Evolutionary conservation across 108 stramenopile species (phyloP).

Genomic region (Cylindrotheca fusiformis): DNA sequence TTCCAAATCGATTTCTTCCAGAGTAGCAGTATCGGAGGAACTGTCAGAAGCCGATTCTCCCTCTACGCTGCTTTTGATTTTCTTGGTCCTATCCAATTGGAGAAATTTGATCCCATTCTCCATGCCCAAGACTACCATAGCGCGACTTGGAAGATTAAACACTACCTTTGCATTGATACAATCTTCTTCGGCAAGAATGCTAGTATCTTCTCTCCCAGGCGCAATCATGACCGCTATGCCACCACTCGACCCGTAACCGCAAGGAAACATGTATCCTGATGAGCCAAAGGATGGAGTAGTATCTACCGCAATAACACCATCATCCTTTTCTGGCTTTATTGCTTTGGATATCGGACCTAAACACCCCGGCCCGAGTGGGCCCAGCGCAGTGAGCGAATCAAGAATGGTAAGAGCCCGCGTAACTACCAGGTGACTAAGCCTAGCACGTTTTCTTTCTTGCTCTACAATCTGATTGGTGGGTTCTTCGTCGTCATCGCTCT

Average conservation of each 20-base stretch:
- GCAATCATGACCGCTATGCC: constrained; percentile 66
- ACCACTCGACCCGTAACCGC: constrained; percentile 80
- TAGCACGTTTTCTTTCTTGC: constrained; percentile 21
- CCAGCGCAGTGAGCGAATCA: constrained; percentile 71
- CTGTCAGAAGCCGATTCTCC: neutral
- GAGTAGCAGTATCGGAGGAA: neutral
- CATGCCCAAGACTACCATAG: constrained; percentile 60
- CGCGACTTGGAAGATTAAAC: constrained; percentile 53
- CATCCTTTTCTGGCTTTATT: constrained; percentile 4
- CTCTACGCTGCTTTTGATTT: neutral
- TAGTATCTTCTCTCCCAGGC: constrained; percentile 71
- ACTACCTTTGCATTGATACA: constrained; percentile 52
- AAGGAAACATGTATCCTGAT: constrained; percentile 67
- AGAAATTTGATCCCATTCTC: constrained; percentile 10
- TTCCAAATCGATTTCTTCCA: constrained; percentile 25
- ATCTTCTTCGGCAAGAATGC: constrained; percentile 69
- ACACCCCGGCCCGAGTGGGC: constrained; percentile 76
- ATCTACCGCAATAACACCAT: constrained; percentile 1
- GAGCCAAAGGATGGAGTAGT: constrained; percentile 29
- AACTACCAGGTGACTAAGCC: constrained; percentile 23
- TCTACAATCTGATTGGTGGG: neutral
- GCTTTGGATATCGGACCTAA: constrained; percentile 48
- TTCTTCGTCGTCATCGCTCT: constrained; percentile 56
- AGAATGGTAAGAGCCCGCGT: constrained; percentile 58
- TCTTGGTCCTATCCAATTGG: constrained; percentile 9